phyloP scores from a whole-genome alignment of 345 rosid genomes.

The Camelina hispida region DNA sequence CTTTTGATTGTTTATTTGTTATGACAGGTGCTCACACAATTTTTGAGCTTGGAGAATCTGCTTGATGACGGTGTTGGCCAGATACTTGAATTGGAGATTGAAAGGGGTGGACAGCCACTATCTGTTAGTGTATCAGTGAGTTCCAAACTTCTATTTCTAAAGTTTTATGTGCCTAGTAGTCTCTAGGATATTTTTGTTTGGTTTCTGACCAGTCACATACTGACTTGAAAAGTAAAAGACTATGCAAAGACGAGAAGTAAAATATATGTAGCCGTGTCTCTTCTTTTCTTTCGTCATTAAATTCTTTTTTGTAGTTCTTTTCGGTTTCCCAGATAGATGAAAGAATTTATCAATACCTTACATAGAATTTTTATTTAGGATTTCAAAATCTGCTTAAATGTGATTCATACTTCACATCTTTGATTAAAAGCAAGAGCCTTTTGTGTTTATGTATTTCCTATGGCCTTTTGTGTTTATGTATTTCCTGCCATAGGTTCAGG shows the following conservation, averaged over 20 bases:
- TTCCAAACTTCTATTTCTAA: constrained; percentile 32
- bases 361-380: constrained; percentile 1
- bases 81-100: constrained; percentile 68
- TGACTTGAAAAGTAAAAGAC: constrained; percentile 4
- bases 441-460: constrained; percentile 25
- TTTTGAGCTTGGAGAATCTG: constrained; percentile 76
- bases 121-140: constrained; percentile 72
- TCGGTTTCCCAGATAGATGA: constrained; percentile 19
- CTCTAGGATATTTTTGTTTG: constrained; percentile 24
- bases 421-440: constrained; percentile 13
- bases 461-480: no score
- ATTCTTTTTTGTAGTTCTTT: constrained; percentile 9
- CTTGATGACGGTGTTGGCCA: constrained; percentile 82
- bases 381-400: constrained; percentile 21
- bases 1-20: constrained; percentile 28
- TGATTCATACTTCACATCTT: constrained; percentile 20
- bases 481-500: constrained; percentile 72
- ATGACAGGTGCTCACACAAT: constrained; percentile 82
- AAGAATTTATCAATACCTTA: background rate
- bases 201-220: constrained; percentile 12
- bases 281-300: constrained; percentile 9
- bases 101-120: constrained; percentile 85
- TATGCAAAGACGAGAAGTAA: constrained; percentile 10
- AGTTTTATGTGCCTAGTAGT: background rate
- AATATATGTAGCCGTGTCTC: constrained; percentile 13